Base-by-base conservation (phyloP, 2,329 filamentous ascomycete species). In the Seiridium unicorne region DNA sequence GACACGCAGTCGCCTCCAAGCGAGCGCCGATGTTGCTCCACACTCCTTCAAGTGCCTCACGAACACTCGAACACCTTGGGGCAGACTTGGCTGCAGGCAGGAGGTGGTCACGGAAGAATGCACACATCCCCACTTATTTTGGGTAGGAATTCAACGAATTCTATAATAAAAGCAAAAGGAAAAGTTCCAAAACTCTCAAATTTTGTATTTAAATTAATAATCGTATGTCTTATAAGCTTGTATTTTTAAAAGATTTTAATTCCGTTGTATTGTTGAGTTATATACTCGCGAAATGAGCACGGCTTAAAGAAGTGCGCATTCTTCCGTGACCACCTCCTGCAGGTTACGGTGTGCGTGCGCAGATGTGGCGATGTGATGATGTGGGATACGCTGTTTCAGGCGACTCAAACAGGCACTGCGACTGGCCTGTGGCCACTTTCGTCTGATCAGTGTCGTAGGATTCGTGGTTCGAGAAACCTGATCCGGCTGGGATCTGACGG, bases 341-440 rank as follows among this genome's bases (percentile, higher is more conserved):
- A 53, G 49, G 49, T 35, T 53, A 35, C 49, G 38, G 38, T 34
- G 38, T 38, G 32, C 49, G 32, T 38, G 49, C 32, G 32, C 35
- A 32, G 51, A 31, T 44, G 13, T 44, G 11, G 26, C 13, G 38
- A 46, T 44, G 44, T 46, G 54, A 31, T 57, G 54, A 57, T 46
- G 54, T n/a, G 53, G 44, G 35, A 57, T 18, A 18, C 26, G 35
- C 11, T n/a, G 54, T 57, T 57, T 57, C 54, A 57, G 54, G 54
- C 35, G 42, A 57, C 18, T 47, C 54, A n/a, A 44, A 34, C 38
- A 7, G 44, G 36, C 11, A 38, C 18, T 5, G 4, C 47, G 54
- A 47, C 13, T 57, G 54, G 54, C 44, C 31, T 46, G 32, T 34
- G 35, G 38, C 38, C 42, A 46, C 18, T 46, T 57, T 44, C 35